Evolutionary conservation across 1,284 basidiomycete genomes (phyloP).

Genomic region (Thecaphora thlaspeos): DNA sequence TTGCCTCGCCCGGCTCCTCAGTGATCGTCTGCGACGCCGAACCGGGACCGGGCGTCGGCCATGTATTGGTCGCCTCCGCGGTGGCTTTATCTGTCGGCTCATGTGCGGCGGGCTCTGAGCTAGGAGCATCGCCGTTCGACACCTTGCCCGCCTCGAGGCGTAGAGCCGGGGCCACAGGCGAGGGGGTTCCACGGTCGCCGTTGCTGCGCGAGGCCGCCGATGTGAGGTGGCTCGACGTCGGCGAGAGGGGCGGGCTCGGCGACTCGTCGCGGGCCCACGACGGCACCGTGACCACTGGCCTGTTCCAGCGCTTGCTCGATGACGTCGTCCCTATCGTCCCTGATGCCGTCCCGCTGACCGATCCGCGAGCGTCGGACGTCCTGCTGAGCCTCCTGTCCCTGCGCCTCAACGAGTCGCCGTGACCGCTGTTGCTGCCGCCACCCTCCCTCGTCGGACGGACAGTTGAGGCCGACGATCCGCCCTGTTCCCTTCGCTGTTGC

Average conservation of each 20-base stretch:
- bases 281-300: conserved; percentile 19
- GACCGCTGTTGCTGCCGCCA: background rate
- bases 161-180: too few relatives aligned
- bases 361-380: background rate
- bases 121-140: too few relatives aligned
- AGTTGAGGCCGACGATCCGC: background rate
- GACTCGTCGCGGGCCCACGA: conserved; percentile 41
- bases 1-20: conserved; percentile 3
- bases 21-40: background rate
- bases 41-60: background rate
- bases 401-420: background rate
- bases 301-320: background rate
- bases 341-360: too few relatives aligned
- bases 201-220: background rate
- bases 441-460: background rate
- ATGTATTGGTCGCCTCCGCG: conserved; percentile 14
- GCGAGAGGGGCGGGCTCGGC: conserved; percentile 26
- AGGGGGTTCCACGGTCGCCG: background rate
- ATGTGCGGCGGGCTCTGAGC: background rate
- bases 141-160: too few relatives aligned
- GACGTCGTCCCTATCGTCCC: too few relatives aligned
- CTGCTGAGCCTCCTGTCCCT: background rate
- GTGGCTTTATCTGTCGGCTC: background rate
- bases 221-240: background rate
- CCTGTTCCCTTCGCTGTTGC: background rate